Evolutionary conservation across 2,329 filamentous ascomycete genomes (phyloP), one percentile per base, ranked within the genome.

Genomic region (Monosporascus sp.): DNA sequence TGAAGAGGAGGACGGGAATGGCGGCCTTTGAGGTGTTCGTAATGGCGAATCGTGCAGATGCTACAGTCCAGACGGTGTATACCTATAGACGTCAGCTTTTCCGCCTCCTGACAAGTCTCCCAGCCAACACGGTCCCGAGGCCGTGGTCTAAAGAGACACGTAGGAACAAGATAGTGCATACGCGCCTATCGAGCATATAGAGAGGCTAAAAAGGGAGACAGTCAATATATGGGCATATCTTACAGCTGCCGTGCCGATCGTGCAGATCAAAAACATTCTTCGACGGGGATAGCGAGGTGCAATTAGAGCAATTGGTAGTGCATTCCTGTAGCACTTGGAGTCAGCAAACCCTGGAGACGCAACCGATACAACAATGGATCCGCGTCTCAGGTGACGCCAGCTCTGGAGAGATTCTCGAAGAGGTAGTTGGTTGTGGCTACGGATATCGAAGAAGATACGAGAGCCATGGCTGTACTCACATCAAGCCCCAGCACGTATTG

Each of bases 1-100:
- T 74, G 44, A 73, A 73, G 6, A 72, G 68, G n/a, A 74, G 55
- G 2, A 73, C 71, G 2, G 68, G 65, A 27, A 71, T 69, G n/a
- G 67, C 70, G 3, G 69, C 68, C 2, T 54, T 50, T 3, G 65
- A 53, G 5, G 63, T 60, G 6, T 66, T 65, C 27, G 68, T 66
- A n/a, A 70, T 66, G 7, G 63, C 67, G 45, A 68, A 71, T n/a
- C 67, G 58, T 3, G 71, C 70, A 1, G 69, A 69, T 17, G 70
- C 65, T n/a, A 73, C 54, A 0, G 71, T 75, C 68, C 70, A 71
- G 9, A 69, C 64, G 6, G 66, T 67, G 54, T 72, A 74, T 0
- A 72, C 42, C 42, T 46, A 31, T 18, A 11, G 25, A 27, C 6
- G 42, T 46, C n/a, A 46, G 22, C 14, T 25, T 3, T 46, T 25